Conservation (phyloP, 192 early-diverging fungal species). For the Spinellus fusiger region DNA sequence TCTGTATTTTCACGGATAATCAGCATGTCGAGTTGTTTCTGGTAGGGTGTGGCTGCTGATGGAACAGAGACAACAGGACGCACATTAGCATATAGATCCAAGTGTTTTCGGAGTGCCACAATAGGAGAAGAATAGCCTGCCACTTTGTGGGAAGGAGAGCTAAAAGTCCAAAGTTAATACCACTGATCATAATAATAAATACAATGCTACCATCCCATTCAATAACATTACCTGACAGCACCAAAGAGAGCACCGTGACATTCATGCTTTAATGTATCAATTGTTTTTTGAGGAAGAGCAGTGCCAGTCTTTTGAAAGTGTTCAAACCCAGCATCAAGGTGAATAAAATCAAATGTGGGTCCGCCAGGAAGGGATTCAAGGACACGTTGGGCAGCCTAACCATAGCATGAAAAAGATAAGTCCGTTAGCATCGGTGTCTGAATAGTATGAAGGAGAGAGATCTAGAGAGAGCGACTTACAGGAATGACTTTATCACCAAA, state of each 20-base stretch:
- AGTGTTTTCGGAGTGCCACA: slow-evolving; percentile 88
- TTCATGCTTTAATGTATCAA: slow-evolving; percentile 70
- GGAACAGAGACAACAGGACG: slow-evolving; percentile 82
- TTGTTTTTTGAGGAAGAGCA: slow-evolving; percentile 84
- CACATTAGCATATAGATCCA: slow-evolving; percentile 97
- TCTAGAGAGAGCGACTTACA: slow-evolving; percentile 1
- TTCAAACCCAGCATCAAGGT: slow-evolving; percentile 93
- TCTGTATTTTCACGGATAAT: slow-evolving; percentile 98
- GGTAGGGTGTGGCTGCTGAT: slow-evolving; percentile 34
- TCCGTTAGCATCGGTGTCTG: neutral
- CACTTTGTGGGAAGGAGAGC: slow-evolving; percentile 97
- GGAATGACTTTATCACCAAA: slow-evolving; percentile 20
- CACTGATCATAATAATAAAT: neutral
- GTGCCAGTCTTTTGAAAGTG: slow-evolving; percentile 90
- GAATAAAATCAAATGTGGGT: slow-evolving; percentile 70
- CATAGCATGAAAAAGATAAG: neutral
- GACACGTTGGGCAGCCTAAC: slow-evolving; percentile 80
- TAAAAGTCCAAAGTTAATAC: neutral
- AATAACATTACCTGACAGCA: slow-evolving; percentile 90
- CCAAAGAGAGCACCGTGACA: slow-evolving; percentile 96
- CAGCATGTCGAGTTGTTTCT: slow-evolving; percentile 87
- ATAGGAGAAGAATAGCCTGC: slow-evolving; percentile 98
- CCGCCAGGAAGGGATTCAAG: slow-evolving; percentile 68
- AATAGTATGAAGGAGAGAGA: neutral
- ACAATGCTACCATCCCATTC: neutral